Percentiles rank a stretch among this genome's conserved stretches.
These are phyloP conservation scores for Scutellaria barbata DNA, from an alignment of 257 asterid genomes.

Conservation along the genomic window DNA sequence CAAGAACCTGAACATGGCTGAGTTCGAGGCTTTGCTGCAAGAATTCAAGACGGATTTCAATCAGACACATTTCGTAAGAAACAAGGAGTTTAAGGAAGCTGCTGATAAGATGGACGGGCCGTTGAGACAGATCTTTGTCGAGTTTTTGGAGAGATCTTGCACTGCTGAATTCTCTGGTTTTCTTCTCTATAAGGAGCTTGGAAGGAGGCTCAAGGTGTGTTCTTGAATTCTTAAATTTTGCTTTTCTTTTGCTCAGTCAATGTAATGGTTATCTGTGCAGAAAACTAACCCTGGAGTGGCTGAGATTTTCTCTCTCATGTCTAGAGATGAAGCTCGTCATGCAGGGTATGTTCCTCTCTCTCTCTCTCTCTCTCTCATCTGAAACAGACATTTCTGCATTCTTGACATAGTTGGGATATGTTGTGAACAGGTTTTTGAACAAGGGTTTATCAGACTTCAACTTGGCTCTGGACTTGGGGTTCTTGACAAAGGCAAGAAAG, in stretches of 20 bases:
- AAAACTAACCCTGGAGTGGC: slow-evolving; percentile 95
- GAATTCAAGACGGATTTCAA: slow-evolving; percentile 99
- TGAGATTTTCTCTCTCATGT: slow-evolving; percentile 96
- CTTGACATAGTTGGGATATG: not conserved
- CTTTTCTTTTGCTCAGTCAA: not conserved
- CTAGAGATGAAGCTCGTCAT: slow-evolving; percentile 95
- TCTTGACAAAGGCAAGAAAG: slow-evolving; percentile 94
- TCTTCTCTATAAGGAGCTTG: slow-evolving; percentile 94
- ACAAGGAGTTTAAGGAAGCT: slow-evolving; percentile 89
- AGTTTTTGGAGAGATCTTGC: slow-evolving; percentile 93
- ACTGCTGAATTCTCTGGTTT: slow-evolving; percentile 98
- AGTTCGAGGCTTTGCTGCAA: slow-evolving; percentile 86
- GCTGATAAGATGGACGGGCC: slow-evolving; percentile 88
- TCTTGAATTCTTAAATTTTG: not conserved
- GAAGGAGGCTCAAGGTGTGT: slow-evolving; percentile 86
- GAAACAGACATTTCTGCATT: no score
- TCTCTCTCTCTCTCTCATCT: not conserved
- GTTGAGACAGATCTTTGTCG: slow-evolving; percentile 80
- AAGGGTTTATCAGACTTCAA: slow-evolving; percentile 91
- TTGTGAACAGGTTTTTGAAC: slow-evolving; percentile 70
- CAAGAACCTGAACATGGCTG: slow-evolving; percentile 82
- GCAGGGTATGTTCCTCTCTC: slow-evolving; percentile 86
- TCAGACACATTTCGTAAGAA: slow-evolving; percentile 97
- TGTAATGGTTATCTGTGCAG: slow-evolving; percentile 46
- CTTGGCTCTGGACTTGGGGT: slow-evolving; percentile 95